Evolutionary conservation across 768 basidiomycete genomes (phyloP), one percentile per base, ranked within the genome.

Genomic region (Pluteus cervinus): DNA sequence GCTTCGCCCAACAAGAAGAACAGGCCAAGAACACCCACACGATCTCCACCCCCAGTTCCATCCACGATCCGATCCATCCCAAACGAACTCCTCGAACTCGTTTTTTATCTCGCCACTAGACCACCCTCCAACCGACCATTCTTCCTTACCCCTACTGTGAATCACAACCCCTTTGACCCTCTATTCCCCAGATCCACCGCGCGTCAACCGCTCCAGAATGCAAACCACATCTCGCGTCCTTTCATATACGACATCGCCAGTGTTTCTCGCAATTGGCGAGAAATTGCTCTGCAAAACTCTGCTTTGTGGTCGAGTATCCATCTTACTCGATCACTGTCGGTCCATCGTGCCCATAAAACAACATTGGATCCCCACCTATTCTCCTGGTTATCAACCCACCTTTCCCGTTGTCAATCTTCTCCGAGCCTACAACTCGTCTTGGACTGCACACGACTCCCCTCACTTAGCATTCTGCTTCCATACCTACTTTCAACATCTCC

Each of bases 61-160:
- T n/a, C 45, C 9, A 40, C 39, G 4, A 42, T 56, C 24, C 29
- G 46, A 22, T 47, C 30, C 26, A 36, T 58, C 21, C 56, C 56
- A 10, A 53, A 54, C 35, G 56, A 58, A 40, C 48, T 58, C 17
- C 37, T 58, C 14, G 56, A 53, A 30, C 45, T 45, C 18, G 52
- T 58, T 7, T 58, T 58, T 40, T 37, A 46, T 17, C 28, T 50
- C 4, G 54, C 51, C 10, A 39, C 39, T 7, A 20, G 30, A 5
- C 36, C 48, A 20, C 50, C 49, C 3, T 40, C 44, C 42, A n/a
- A 34, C 48, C n/a, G 56, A 56, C 14, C 39, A 51, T 15, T 37
- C n/a, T n/a, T n/a, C n/a, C n/a, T n/a, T n/a, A n/a, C n/a, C n/a
- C n/a, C n/a, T n/a, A 41, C 12, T 58, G 52, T 38, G 54, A 53